phyloP scores from a whole-genome alignment of 768 basidiomycete species.

The Termitomyces sp. region DNA sequence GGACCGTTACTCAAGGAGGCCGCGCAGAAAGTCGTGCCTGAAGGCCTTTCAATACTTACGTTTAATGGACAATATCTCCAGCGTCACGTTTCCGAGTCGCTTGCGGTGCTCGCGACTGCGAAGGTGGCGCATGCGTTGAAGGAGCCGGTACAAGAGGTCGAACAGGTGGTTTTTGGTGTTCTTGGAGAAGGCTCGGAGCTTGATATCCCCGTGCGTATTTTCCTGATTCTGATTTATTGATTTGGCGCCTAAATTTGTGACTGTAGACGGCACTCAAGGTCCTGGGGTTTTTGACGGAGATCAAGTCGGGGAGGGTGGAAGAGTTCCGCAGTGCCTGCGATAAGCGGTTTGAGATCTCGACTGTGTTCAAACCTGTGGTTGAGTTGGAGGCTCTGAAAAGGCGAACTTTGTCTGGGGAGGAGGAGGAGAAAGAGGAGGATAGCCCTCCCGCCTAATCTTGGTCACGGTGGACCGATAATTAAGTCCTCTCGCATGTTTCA shows the following conservation, averaged over 20 bases:
- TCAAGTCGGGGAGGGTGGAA: constrained; percentile 52
- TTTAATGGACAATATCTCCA: constrained; percentile 81
- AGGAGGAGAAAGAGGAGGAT: constrained; percentile 14
- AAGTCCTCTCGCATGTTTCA: background rate
- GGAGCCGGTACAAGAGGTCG: constrained; percentile 56
- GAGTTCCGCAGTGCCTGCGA: constrained; percentile 62
- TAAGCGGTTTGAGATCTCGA: constrained; percentile 56
- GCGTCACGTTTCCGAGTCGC: constrained; percentile 45
- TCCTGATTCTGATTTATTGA: background rate
- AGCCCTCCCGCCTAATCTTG: background rate
- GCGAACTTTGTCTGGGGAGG: constrained; percentile 18
- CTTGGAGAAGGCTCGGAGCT: constrained; percentile 43
- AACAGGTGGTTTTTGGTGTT: constrained; percentile 51
- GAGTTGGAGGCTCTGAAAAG: constrained; percentile 46
- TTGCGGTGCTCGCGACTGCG: constrained; percentile 63
- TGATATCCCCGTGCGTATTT: constrained; percentile 42
- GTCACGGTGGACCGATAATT: background rate
- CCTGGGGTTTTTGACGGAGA: constrained; percentile 45
- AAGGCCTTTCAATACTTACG: constrained; percentile 54
- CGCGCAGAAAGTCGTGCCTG: constrained; percentile 53
- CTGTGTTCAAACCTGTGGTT: constrained; percentile 57
- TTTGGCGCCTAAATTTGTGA: background rate
- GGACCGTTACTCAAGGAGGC: constrained; percentile 49
- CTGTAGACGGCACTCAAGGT: constrained; percentile 52
- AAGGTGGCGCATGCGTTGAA: constrained; percentile 49